Base-by-base conservation (phyloP, 2,329 filamentous ascomycete species). In the Teratosphaeria pseudoeucalypti region DNA sequence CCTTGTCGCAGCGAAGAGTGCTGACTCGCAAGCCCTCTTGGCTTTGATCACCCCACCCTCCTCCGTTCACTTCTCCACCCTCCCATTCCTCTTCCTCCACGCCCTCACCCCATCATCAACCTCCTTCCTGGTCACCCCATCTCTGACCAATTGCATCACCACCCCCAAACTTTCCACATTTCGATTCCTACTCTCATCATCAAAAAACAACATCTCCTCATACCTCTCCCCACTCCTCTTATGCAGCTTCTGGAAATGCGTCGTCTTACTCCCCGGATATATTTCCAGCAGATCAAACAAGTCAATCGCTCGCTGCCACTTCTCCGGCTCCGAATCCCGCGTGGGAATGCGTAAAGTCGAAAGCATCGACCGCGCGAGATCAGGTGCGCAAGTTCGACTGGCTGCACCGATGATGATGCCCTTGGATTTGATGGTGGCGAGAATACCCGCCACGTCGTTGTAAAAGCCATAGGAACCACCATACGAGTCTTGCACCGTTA, bases 191-290 rank as follows among this genome's bases (percentile, higher is more conserved):
- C 81, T 80, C 81, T 97, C 92, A 67, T 97, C 92, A 67, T 97
- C 92, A 66, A 97, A 97, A 74, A 97, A 97, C 37, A 97, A 73
- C 87, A 97, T 95, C 55, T 96, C 90, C 64, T 87, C 82, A 69
- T 84, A 95, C 6, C 78, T 76, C 2, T 96, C 73, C 1, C 85
- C 85, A 14, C 87, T 91, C 59, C 84, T 80, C 71, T 86, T 82
- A 10, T 87, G 82, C 66, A 97, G 78, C 5, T 82, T 79, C 68
- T 86, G 81, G 68, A 97, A 95, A 74, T 97, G 92, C 63, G 84
- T 82, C n/a, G 87, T 86, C 80, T 97, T 97, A 70, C 79, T 87
- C 1, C 85, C 85, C 0, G 92, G 91, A 67, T 83, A 86, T 56
- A 86, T 85, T 67, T 86, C 81, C 37, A 82, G 63, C 63, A 80